A percentile compares a stretch with the other conserved stretches of the same genome.
Evolutionary conservation across 2,329 filamentous ascomycete species (phyloP).

Genomic region (Calonectria pteridis): DNA sequence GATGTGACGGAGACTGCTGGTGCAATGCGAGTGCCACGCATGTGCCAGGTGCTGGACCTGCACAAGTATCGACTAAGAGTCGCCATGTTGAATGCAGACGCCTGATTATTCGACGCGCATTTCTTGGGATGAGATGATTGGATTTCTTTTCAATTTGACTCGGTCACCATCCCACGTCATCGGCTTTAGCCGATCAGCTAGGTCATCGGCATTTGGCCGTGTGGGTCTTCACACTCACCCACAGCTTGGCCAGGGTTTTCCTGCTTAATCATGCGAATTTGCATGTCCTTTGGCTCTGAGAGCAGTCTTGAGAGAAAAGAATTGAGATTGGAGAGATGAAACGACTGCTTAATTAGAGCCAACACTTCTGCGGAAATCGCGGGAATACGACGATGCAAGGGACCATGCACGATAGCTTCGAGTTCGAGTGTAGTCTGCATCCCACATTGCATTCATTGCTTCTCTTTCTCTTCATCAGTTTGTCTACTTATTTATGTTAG

Average conservation of each 20-base stretch:
- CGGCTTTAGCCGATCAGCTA: not conserved
- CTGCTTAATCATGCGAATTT: not conserved
- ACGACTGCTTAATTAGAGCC: too few relatives aligned
- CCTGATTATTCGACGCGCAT: not conserved
- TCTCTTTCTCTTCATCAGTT: not conserved
- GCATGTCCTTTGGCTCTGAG: not conserved
- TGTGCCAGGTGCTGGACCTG: not conserved
- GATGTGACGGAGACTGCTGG: not conserved
- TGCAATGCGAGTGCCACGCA: not conserved
- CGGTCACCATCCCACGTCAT: not conserved
- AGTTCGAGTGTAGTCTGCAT: too few relatives aligned
- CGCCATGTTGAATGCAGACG: not conserved
- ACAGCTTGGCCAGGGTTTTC: too few relatives aligned
- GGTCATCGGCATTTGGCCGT: not conserved
- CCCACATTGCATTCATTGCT: not conserved
- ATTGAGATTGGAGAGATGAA: too few relatives aligned
- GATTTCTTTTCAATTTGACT: not conserved
- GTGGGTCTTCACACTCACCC: not conserved
- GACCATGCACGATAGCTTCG: too few relatives aligned
- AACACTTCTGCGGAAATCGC: too few relatives aligned
- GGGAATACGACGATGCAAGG: too few relatives aligned
- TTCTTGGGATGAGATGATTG: not conserved
- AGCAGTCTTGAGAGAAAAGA: too few relatives aligned
- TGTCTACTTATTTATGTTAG: not conserved
- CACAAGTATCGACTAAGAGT: not conserved